Conservation (phyloP, 495 filamentous ascomycete genomes). For the Lasiosphaeriaceae sp. region DNA sequence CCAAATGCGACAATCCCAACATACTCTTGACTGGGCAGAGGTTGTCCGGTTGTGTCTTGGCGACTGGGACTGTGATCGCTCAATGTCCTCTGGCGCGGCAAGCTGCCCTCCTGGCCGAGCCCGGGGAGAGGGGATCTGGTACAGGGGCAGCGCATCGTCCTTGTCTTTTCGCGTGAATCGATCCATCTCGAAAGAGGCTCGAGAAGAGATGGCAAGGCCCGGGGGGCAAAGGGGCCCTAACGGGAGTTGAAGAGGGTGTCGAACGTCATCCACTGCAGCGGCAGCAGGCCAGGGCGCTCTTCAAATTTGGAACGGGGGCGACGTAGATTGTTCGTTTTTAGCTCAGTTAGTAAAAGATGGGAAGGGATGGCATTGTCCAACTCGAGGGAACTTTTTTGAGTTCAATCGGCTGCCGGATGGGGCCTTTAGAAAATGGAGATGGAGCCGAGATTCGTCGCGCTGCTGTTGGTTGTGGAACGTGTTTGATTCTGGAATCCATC, state of each 20-base stretch:
- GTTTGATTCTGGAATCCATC: constrained; percentile 17
- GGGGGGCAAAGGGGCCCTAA: constrained; percentile 24
- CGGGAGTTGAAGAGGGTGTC: constrained; percentile 15
- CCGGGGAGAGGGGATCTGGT: constrained; percentile 14
- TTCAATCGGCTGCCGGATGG: constrained; percentile 1
- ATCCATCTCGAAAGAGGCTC: constrained; percentile 20
- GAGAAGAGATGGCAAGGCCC: neutral
- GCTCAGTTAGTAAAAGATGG: neutral
- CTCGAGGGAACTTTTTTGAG: constrained; percentile 4
- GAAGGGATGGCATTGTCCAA: neutral
- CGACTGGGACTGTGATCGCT: constrained; percentile 32
- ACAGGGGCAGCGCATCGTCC: constrained; percentile 37
- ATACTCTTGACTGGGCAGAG: constrained; percentile 45
- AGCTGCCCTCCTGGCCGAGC: constrained; percentile 15
- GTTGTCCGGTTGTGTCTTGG: constrained; percentile 37
- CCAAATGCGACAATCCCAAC: constrained; percentile 5
- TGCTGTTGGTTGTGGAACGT: constrained; percentile 24
- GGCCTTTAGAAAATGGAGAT: constrained; percentile 6
- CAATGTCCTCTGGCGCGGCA: constrained; percentile 16
- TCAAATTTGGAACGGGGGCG: neutral
- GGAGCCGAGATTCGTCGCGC: constrained; percentile 16
- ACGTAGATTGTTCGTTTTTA: no score
- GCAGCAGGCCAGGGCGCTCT: neutral
- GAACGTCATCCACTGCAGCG: constrained; percentile 21
- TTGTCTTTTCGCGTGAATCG: constrained; percentile 27